Conservation (phyloP, 179 eudicot species). For the Pouteria campechiana region DNA sequence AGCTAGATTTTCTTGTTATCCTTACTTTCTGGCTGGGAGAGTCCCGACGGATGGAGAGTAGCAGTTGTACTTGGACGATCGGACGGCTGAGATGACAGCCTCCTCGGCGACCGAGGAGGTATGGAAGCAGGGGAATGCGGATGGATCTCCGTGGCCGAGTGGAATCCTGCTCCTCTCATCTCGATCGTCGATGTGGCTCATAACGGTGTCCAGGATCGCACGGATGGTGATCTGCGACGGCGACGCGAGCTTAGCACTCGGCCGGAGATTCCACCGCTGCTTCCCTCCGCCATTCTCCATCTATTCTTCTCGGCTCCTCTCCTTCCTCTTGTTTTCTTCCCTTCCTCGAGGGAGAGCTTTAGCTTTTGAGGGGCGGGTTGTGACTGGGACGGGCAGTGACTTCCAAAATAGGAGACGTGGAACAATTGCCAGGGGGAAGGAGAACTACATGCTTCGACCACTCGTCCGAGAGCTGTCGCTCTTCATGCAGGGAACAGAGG, state of each 20-base stretch:
- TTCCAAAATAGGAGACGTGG: too few relatives aligned
- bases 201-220: slow-evolving; percentile 58
- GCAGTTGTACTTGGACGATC: slow-evolving; percentile 62
- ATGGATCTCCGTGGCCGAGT: slow-evolving; percentile 88
- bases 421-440: too few relatives aligned
- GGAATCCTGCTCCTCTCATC: slow-evolving; percentile 35
- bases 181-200: slow-evolving; percentile 32
- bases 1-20: too few relatives aligned
- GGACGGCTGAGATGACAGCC: slow-evolving; percentile 43
- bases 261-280: slow-evolving; percentile 4
- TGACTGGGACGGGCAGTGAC: too few relatives aligned
- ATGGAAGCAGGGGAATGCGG: slow-evolving; percentile 60
- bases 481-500: too few relatives aligned
- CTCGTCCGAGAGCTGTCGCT: too few relatives aligned
- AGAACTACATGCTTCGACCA: too few relatives aligned
- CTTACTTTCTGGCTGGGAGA: slow-evolving; percentile 75
- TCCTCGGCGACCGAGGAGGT: slow-evolving; percentile 33
- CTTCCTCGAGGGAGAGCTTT: too few relatives aligned
- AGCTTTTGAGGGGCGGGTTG: too few relatives aligned
- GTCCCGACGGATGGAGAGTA: slow-evolving; percentile 85
- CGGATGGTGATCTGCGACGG: slow-evolving; percentile 52
- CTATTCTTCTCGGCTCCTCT: background rate
- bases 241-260: slow-evolving; percentile 11
- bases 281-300: slow-evolving; percentile 3
- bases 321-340: too few relatives aligned